These are phyloP conservation scores for Chlorella sp. DNA, from an alignment of 139 green algal species.

Conservation along the genomic window DNA sequence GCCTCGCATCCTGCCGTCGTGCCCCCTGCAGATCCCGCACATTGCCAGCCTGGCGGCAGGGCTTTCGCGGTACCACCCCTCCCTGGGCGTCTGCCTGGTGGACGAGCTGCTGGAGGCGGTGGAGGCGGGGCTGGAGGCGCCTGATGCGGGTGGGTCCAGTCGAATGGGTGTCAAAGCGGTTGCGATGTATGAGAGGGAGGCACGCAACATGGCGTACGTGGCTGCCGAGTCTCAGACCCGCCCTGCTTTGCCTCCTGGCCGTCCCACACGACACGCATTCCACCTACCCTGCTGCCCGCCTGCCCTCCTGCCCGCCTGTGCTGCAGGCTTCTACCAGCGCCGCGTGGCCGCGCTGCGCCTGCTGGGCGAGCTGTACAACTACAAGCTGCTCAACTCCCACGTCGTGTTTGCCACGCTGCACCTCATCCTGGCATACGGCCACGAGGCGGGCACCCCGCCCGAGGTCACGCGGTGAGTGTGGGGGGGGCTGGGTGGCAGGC, in stretches of 20 bases:
- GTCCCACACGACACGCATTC: background rate
- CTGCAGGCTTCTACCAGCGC: slow-evolving; percentile 78
- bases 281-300: background rate
- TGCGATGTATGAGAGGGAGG: too few relatives aligned
- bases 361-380: slow-evolving; percentile 96
- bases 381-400: slow-evolving; percentile 70
- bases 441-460: slow-evolving; percentile 57
- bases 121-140: slow-evolving; percentile 73
- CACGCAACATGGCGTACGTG: too few relatives aligned
- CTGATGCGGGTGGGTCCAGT: slow-evolving; percentile 35
- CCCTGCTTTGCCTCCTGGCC: background rate
- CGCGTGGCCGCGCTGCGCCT: slow-evolving; percentile 82
- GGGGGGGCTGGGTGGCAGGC: background rate
- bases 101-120: slow-evolving; percentile 90
- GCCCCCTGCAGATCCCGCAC: slow-evolving; percentile 63
- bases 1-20: too few relatives aligned
- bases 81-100: slow-evolving; percentile 76
- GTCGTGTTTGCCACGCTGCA: slow-evolving; percentile 91
- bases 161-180: too few relatives aligned
- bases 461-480: slow-evolving; percentile 32
- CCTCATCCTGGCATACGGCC: slow-evolving; percentile 81
- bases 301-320: background rate
- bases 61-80: slow-evolving; percentile 84
- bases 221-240: too few relatives aligned
- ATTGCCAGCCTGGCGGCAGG: slow-evolving; percentile 81